Percentiles rank a stretch among this genome's conserved stretches.
Evolutionary conservation across 257 asterid genomes (phyloP).

Genomic region (Primulina huaijiensis): DNA sequence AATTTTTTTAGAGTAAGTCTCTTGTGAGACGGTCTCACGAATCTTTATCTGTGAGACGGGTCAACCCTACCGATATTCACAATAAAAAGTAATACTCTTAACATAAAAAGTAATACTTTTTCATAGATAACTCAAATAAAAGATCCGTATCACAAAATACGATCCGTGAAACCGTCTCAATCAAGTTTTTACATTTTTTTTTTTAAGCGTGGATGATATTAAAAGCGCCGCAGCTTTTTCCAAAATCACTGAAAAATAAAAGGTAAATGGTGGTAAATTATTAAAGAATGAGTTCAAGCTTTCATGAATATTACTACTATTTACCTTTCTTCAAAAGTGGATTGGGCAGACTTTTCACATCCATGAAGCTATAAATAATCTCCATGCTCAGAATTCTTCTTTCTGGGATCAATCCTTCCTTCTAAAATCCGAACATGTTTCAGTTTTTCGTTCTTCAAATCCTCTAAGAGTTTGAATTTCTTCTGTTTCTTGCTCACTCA

Average conservation of each 20-base stretch:
- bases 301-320: constrained; percentile 19
- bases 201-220: not conserved
- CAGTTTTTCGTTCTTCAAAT: not conserved
- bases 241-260: constrained; percentile 28
- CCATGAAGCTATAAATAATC: constrained; percentile 13
- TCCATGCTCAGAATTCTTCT: not conserved
- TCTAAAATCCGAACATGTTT: constrained; percentile 1
- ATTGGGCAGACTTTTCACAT: constrained; percentile 6
- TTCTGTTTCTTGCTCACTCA: not conserved
- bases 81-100: no score
- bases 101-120: no score
- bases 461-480: not conserved
- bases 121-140: no score
- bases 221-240: constrained; percentile 33
- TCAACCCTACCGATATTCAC: no score
- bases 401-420: not conserved
- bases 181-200: no score
- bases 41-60: no score
- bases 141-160: no score
- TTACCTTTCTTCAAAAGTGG: constrained; percentile 28
- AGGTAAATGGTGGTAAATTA: constrained; percentile 24
- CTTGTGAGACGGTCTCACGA: no score
- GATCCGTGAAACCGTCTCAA: no score
- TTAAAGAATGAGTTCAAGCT: constrained; percentile 22
- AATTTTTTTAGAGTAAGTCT: no score